Base-by-base conservation (phyloP, 1,139 yeast genomes). In the Nadsonia commutata region DNA sequence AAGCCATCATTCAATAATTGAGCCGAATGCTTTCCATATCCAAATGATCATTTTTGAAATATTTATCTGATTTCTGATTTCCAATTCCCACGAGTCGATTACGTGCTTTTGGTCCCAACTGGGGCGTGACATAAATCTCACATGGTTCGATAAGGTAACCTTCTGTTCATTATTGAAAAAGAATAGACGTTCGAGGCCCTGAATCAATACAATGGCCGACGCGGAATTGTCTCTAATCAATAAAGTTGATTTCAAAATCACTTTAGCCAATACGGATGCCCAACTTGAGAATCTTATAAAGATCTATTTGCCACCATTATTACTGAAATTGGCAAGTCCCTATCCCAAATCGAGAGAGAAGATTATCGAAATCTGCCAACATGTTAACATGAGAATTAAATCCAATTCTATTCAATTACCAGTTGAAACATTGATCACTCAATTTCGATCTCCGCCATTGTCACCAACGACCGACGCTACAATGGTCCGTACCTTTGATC, bases 171-270 rank as follows among this genome's bases (percentile, higher is more conserved):
- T n/a, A n/a, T n/a, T n/a, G n/a, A n/a, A n/a, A n/a, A n/a, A n/a
- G n/a, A n/a, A n/a, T n/a, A n/a, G n/a, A n/a, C n/a, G n/a, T n/a
- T n/a, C n/a, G n/a, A n/a, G n/a, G n/a, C n/a, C n/a, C n/a, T n/a
- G n/a, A n/a, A 27, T 27, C 31, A 27, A 13, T 19, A 27, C 19
- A 11, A 54, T 54, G 56, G 52, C 56, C 3, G 60, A 56, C 40
- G 52, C 56, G 19, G 66, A 62, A 48, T 49, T 60, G 31, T 51
- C 62, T 6, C 52, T 62, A 42, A 55, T 61, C 36, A 56, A 58
- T 44, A 55, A 58, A 40, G 97, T 85, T 1, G 98, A 90, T 61
- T 72, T 90, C 41, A 68, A 88, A 42, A 69, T 90, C 38, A 93
- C 94, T 1, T 64, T 90, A 41, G 86, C 97, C 0, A 75, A 74